phyloP scores from a whole-genome alignment of 805 yeast species.

The Candida schatavii region DNA sequence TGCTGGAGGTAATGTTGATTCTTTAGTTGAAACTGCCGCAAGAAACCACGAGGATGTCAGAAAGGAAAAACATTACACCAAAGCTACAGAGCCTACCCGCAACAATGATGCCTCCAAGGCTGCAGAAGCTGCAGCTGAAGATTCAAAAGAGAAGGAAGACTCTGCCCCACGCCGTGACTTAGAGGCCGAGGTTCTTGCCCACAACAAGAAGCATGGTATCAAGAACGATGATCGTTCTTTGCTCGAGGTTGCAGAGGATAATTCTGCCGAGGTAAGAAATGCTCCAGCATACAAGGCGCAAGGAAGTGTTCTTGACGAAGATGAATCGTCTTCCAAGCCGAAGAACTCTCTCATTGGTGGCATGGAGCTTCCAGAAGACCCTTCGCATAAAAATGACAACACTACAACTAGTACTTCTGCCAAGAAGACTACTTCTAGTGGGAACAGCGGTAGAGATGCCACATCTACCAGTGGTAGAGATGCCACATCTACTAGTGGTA shows the following conservation, averaged over 20 bases:
- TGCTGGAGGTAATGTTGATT: slow-evolving; percentile 6
- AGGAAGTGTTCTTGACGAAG: slow-evolving; percentile 1
- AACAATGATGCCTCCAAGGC: not conserved
- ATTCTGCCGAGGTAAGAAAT: slow-evolving; percentile 9
- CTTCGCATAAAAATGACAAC: not conserved
- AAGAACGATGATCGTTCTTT: slow-evolving; percentile 20
- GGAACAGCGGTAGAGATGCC: not conserved
- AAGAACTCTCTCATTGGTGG: not conserved
- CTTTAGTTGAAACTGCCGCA: slow-evolving; percentile 20
- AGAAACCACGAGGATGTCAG: slow-evolving; percentile 14
- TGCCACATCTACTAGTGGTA: not conserved
- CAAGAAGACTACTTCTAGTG: not conserved
- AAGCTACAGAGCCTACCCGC: slow-evolving; percentile 1
- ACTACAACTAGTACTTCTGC: not conserved
- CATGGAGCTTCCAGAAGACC: not conserved
- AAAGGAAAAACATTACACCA: slow-evolving; percentile 10
- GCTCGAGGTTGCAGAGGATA: slow-evolving; percentile 26
- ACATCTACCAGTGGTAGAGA: not conserved
- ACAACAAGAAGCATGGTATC: slow-evolving; percentile 27
- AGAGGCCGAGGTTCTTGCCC: slow-evolving; percentile 22
- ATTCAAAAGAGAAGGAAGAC: not conserved
- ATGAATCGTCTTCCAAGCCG: not conserved
- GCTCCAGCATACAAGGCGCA: not conserved
- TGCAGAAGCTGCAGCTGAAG: slow-evolving; percentile 1
- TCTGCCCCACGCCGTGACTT: slow-evolving; percentile 10